A percentile compares a stretch with the other conserved stretches of the same genome.
Conservation (phyloP, 345 rosid genomes). For the Rhizophora mangle region DNA sequence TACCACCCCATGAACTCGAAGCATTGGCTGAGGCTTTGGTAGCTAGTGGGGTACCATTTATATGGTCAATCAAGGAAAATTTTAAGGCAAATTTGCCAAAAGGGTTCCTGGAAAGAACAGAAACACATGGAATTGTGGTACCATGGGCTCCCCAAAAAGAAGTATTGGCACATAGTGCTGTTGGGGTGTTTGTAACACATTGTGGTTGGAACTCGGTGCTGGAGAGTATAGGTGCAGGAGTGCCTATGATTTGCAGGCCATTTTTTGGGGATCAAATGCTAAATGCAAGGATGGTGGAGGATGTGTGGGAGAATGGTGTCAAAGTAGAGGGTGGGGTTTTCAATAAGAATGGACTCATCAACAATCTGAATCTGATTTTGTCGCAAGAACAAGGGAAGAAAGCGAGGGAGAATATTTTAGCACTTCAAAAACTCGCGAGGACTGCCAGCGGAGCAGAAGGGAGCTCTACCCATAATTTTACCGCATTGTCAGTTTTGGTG, state of each 20-base stretch:
- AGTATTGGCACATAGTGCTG: slow-evolving; percentile 22
- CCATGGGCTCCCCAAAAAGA: slow-evolving; percentile 41
- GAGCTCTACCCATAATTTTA: slow-evolving; percentile 22
- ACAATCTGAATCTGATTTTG: slow-evolving; percentile 11
- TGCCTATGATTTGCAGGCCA: slow-evolving; percentile 41
- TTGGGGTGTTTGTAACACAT: slow-evolving; percentile 36
- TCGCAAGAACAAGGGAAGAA: slow-evolving; percentile 17
- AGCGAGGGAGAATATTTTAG: slow-evolving; percentile 21
- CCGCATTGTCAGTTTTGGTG: neutral
- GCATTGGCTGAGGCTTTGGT: slow-evolving; percentile 41
- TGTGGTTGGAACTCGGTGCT: slow-evolving; percentile 41
- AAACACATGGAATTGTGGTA: slow-evolving; percentile 27
- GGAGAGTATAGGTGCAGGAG: slow-evolving; percentile 37
- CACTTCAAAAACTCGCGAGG: slow-evolving; percentile 10
- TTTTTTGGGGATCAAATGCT: slow-evolving; percentile 41
- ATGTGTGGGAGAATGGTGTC: slow-evolving; percentile 30
- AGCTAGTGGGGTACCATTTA: slow-evolving; percentile 22
- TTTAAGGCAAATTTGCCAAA: slow-evolving; percentile 27
- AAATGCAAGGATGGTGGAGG: slow-evolving; percentile 32
- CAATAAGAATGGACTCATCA: slow-evolving; percentile 16
- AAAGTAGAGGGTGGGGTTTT: slow-evolving; percentile 18
- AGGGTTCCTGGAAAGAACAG: slow-evolving; percentile 36
- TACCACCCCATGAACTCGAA: slow-evolving; percentile 31
- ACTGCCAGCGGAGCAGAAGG: slow-evolving; percentile 22
- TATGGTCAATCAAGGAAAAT: slow-evolving; percentile 40